Evolutionary conservation across 352 stramenopile genomes (phyloP).

Genomic region (Pythium pectinolyticum): DNA sequence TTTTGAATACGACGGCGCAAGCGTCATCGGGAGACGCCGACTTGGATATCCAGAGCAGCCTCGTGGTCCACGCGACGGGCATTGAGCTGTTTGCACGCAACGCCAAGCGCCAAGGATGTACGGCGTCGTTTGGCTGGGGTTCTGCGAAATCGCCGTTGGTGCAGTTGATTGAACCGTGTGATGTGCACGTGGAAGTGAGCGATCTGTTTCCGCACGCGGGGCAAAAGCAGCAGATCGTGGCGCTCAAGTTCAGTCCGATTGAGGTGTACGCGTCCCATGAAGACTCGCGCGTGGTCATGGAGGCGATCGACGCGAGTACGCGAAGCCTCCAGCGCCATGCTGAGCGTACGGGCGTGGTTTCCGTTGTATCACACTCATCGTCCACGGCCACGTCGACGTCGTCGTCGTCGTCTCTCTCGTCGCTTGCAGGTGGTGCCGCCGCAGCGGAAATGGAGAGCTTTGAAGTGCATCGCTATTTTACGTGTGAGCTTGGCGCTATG

Average conservation of each 20-base stretch:
- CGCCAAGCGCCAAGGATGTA: slow-evolving; percentile 62
- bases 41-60: slow-evolving; percentile 71
- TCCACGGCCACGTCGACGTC: no score
- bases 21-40: slow-evolving; percentile 24
- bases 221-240: slow-evolving; percentile 74
- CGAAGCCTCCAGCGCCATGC: slow-evolving; percentile 31
- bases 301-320: slow-evolving; percentile 48
- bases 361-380: no score
- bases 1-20: no score
- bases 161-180: slow-evolving; percentile 77
- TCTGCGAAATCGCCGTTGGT: slow-evolving; percentile 42
- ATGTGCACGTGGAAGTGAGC: slow-evolving; percentile 63
- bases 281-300: slow-evolving; percentile 54
- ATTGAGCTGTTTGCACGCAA: slow-evolving; percentile 71
- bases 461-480: slow-evolving; percentile 79
- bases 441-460: slow-evolving; percentile 7
- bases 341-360: neutral
- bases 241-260: slow-evolving; percentile 70
- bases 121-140: slow-evolving; percentile 24
- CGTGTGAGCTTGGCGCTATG: slow-evolving; percentile 65
- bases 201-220: slow-evolving; percentile 65
- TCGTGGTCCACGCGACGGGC: slow-evolving; percentile 54
- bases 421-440: neutral
- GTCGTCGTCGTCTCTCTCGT: neutral
- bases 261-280: slow-evolving; percentile 82